Conservation (phyloP, 2,329 filamentous ascomycete species). For the Epichloe coenophiala region DNA sequence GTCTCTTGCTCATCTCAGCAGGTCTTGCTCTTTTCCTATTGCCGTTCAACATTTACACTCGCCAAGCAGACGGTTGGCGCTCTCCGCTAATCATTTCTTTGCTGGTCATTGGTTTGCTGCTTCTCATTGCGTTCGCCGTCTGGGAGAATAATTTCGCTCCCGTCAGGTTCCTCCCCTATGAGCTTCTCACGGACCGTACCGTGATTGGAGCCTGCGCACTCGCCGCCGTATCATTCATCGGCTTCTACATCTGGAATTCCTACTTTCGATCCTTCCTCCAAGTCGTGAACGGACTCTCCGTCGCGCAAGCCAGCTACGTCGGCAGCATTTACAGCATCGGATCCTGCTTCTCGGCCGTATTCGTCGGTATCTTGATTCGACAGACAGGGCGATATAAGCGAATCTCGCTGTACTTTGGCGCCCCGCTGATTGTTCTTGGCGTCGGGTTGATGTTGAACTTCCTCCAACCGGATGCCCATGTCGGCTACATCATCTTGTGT, state of each 20-base stretch:
- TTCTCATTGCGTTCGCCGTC: slow-evolving; percentile 39
- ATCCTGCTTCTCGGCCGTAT: slow-evolving; percentile 31
- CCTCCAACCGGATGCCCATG: slow-evolving; percentile 34
- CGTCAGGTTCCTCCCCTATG: slow-evolving; percentile 43
- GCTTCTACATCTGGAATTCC: slow-evolving; percentile 33
- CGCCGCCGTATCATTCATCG: slow-evolving; percentile 25
- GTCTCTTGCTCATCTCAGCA: slow-evolving; percentile 38
- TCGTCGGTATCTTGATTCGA: slow-evolving; percentile 35
- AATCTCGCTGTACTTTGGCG: slow-evolving; percentile 34
- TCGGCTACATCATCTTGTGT: slow-evolving; percentile 42
- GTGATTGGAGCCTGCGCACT: slow-evolving; percentile 33
- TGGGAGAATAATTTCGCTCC: slow-evolving; percentile 45
- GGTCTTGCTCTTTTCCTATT: slow-evolving; percentile 49
- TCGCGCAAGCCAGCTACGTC: slow-evolving; percentile 37
- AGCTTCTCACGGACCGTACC: slow-evolving; percentile 34
- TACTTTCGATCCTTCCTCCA: slow-evolving; percentile 40
- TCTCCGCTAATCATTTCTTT: slow-evolving; percentile 39
- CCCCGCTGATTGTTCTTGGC: slow-evolving; percentile 41
- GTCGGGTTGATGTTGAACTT: slow-evolving; percentile 45
- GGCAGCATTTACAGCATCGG: slow-evolving; percentile 32
- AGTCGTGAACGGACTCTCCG: slow-evolving; percentile 34
- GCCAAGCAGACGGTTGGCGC: slow-evolving; percentile 31
- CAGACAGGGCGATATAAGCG: slow-evolving; percentile 39
- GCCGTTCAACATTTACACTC: slow-evolving; percentile 44
- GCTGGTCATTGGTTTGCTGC: slow-evolving; percentile 41